Percentiles rank a stretch among this genome's conserved stretches.
These are phyloP conservation scores for Erythrobasidium hasegawianum DNA, from an alignment of 1,284 basidiomycete genomes.

Conservation along the genomic window DNA sequence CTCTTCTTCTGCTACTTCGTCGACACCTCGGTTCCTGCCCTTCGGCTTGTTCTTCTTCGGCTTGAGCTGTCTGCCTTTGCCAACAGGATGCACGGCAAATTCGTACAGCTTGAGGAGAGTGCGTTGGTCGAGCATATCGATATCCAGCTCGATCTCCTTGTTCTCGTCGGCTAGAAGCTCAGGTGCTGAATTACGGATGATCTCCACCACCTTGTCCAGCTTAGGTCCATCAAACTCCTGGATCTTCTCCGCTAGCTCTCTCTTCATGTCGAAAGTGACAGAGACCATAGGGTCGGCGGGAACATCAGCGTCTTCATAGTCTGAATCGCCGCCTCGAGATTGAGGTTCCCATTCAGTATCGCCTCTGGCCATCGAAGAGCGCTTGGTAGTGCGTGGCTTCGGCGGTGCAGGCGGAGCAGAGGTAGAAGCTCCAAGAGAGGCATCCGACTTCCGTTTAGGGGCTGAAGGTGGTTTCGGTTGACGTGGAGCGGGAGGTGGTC, in stretches of 20 bases:
- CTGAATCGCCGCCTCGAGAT: conserved; percentile 18
- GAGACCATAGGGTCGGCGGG: conserved; percentile 48
- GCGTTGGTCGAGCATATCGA: conserved; percentile 74
- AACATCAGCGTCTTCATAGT: conserved; percentile 28
- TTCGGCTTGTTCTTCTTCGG: conserved; percentile 49
- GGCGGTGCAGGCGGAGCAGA: conserved; percentile 24
- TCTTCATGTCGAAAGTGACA: conserved; percentile 89
- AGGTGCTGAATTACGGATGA: conserved; percentile 86
- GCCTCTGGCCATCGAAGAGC: conserved; percentile 25
- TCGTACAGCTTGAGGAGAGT: conserved; percentile 90
- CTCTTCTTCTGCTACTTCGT: conserved; percentile 80
- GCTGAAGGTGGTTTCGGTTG: conserved; percentile 22
- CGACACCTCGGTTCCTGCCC: conserved; percentile 60
- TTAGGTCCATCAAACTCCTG: conserved; percentile 49
- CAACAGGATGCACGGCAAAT: conserved; percentile 73
- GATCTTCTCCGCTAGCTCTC: conserved; percentile 90
- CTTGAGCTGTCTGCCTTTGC: conserved; percentile 46
- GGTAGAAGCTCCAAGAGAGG: conserved; percentile 16
- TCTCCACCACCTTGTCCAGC: conserved; percentile 54
- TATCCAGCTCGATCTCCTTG: conserved; percentile 95
- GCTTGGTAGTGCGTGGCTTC: conserved; percentile 30
- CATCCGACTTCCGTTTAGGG: conserved; percentile 18
- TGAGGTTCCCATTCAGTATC: conserved; percentile 30
- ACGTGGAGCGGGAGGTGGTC: conserved; percentile 25
- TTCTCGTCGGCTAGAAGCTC: conserved; percentile 65